Base-by-base conservation (phyloP, 495 filamentous ascomycete species). In the Neurospora sp. region DNA sequence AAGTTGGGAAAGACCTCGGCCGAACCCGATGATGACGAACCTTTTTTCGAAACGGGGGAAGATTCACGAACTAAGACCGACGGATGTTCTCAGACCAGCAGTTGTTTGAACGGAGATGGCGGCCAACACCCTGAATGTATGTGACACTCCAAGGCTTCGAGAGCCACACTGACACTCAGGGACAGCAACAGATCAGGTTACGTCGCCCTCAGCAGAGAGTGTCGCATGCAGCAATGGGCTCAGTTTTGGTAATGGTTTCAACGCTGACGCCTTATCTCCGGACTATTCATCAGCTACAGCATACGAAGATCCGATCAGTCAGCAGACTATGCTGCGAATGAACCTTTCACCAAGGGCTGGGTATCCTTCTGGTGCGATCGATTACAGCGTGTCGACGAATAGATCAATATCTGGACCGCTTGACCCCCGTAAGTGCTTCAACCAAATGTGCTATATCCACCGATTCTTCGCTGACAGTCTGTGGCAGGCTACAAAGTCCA, bases 401-500 rank as follows among this genome's bases (percentile, higher is more conserved):
- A 65, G 53, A 27, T 8, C 53, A 8, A 65, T 65, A 35, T 65
- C 22, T 12, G 69, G 71, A 8, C 22, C 41, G 14, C 46, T 74
- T 8, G 75, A 76, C 69, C 73, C 73, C 3, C 73, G 75, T 74
- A 71, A 69, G 74, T 40, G 8, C 37, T 10, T n/a, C 39, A 38
- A 14, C 3, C 31, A 46, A 35, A 22, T 46, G 41, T 35, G 48
- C 48, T 27, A 65, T 9, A 48, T 22, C 7, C 22, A 18, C 41
- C 65, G 5, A n/a, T n/a, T 27, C 5, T n/a, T 39, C 16, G 73
- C 73, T 70, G 44, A 73, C 38, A 40, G 10, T 42, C 8, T 7
- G 42, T 16, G 53, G 71, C 31, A 86, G 84, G 81, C 27, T 86
- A 81, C 39, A 74, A 76, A 18, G 80, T 86, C 42, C 78, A 86